Evolutionary conservation across 441 rosid genomes (phyloP).

Genomic region (Manihot esculenta): DNA sequence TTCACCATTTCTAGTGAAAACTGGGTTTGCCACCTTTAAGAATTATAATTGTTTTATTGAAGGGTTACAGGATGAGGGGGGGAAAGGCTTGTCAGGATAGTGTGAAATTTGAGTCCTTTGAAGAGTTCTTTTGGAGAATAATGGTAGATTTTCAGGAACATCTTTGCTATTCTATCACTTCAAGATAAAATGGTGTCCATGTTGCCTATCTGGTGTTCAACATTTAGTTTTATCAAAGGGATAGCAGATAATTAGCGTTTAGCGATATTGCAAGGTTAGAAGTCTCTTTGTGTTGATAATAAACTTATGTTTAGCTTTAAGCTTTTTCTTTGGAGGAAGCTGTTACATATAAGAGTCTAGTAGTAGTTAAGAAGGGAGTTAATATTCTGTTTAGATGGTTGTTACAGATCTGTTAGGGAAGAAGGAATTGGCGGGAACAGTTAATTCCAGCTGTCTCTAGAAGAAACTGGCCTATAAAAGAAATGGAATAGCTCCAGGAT

Average conservation of each 20-base stretch:
- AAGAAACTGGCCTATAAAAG: no score
- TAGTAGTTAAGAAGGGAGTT: no score
- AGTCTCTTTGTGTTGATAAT: not conserved
- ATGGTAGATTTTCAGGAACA: not conserved
- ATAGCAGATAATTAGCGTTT: not conserved
- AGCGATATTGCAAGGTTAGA: not conserved
- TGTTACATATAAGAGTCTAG: no score
- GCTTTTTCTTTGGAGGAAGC: not conserved
- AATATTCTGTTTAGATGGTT: no score
- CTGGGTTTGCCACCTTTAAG: not conserved
- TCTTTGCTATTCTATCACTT: not conserved
- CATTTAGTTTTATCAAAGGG: not conserved
- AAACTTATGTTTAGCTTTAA: not conserved
- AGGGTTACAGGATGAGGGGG: not conserved
- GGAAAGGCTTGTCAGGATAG: not conserved
- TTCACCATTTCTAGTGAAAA: not conserved
- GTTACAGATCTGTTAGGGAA: no score
- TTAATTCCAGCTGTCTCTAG: no score
- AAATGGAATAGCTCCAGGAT: no score
- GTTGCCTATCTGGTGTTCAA: not conserved
- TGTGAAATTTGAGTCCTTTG: not conserved
- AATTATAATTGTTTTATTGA: not conserved
- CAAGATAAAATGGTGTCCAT: not conserved
- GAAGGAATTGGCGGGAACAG: no score
- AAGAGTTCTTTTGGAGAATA: not conserved